These are phyloP conservation scores for Aeminium ludgeri DNA, from an alignment of 495 filamentous ascomycete genomes.

Conservation along the genomic window DNA sequence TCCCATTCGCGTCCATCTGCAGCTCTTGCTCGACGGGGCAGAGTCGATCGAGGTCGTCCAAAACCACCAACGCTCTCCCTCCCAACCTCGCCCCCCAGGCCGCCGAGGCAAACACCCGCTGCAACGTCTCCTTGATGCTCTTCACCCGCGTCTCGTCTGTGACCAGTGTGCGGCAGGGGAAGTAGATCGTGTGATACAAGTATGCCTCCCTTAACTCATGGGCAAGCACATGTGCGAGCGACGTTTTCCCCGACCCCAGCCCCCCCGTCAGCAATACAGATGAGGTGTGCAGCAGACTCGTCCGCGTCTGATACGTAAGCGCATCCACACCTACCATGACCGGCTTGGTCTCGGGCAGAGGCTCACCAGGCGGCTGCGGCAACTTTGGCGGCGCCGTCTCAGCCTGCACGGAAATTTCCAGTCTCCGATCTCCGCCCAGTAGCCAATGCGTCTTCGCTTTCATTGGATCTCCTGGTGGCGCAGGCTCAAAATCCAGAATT, in stretches of 20 bases:
- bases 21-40: slow-evolving; percentile 87
- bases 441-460: slow-evolving; percentile 43
- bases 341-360: slow-evolving; percentile 35
- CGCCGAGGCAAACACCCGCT: slow-evolving; percentile 67
- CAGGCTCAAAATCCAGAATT: slow-evolving; percentile 58
- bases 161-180: slow-evolving; percentile 65
- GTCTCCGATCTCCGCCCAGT: slow-evolving; percentile 53
- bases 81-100: slow-evolving; percentile 77
- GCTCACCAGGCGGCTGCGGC: slow-evolving; percentile 29
- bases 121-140: slow-evolving; percentile 76
- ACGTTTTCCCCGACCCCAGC: slow-evolving; percentile 77
- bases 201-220: slow-evolving; percentile 45
- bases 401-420: slow-evolving; percentile 53
- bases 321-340: slow-evolving; percentile 73
- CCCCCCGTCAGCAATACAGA: slow-evolving; percentile 80
- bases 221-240: slow-evolving; percentile 48
- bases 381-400: slow-evolving; percentile 35
- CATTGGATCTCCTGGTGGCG: slow-evolving; percentile 20
- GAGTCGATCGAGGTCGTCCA: slow-evolving; percentile 84
- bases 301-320: slow-evolving; percentile 49
- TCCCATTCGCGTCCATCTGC: slow-evolving; percentile 80
- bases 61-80: slow-evolving; percentile 62
- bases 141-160: slow-evolving; percentile 77
- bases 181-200: slow-evolving; percentile 63
- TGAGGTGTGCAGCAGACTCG: slow-evolving; percentile 63